phyloP scores from a whole-genome alignment of 1,284 basidiomycete genomes.

The Gomphus bonarii region DNA sequence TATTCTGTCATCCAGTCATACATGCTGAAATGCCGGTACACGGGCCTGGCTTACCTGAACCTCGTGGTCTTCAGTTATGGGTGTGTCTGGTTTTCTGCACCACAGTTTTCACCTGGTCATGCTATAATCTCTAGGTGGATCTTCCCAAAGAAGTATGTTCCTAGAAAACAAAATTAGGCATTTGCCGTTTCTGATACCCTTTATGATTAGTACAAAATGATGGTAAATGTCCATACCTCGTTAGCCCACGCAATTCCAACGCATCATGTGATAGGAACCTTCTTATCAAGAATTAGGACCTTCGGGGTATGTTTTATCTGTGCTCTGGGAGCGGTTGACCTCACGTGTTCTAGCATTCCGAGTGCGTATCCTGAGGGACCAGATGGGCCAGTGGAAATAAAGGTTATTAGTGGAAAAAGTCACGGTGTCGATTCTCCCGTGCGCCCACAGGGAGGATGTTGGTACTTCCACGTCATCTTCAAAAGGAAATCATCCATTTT shows the following conservation, averaged over 20 bases:
- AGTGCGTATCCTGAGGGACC: conserved; percentile 61
- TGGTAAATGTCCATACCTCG: conserved; percentile 31
- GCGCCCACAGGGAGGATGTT: conserved; percentile 82
- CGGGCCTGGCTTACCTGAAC: conserved; percentile 50
- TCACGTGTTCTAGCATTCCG: conserved; percentile 45
- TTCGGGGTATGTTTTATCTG: conserved; percentile 33
- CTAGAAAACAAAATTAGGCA: not conserved
- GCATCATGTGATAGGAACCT: conserved; percentile 38
- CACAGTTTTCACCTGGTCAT: not conserved
- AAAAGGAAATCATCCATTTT: conserved; percentile 58
- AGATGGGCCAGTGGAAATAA: conserved; percentile 64
- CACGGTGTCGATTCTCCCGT: conserved; percentile 84
- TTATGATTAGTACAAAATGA: conserved; percentile 61
- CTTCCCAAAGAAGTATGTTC: conserved; percentile 60
- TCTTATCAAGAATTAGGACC: conserved; percentile 70
- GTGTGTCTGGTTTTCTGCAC: conserved; percentile 25
- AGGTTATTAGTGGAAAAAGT: conserved; percentile 84
- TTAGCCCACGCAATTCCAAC: not conserved
- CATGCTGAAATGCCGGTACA: conserved; percentile 90
- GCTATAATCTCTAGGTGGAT: conserved; percentile 32
- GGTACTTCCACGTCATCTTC: conserved; percentile 83
- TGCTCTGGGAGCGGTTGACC: not conserved
- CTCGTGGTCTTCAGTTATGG: conserved; percentile 87
- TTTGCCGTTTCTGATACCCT: conserved; percentile 31
- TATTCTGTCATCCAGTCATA: conserved; percentile 35